These are phyloP conservation scores for Tephrocybe rancida DNA, from an alignment of 768 basidiomycete genomes.

Conservation along the genomic window DNA sequence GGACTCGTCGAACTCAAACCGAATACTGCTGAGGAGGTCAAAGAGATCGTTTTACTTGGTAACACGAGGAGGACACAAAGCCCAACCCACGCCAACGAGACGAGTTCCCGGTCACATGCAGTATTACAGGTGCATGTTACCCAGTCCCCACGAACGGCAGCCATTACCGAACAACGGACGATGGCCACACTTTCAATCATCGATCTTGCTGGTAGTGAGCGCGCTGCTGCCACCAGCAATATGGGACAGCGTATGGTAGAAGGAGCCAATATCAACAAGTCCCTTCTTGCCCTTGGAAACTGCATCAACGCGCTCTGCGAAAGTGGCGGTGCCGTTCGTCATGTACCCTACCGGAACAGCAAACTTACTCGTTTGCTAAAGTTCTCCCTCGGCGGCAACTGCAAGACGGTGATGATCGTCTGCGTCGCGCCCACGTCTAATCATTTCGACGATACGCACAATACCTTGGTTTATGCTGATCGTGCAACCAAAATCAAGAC, in stretches of 20 bases:
- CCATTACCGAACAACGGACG: conserved; percentile 77
- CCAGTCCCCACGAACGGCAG: conserved; percentile 84
- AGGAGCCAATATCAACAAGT: conserved; percentile 99
- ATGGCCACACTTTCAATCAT: conserved; percentile 96
- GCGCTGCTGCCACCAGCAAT: conserved; percentile 94
- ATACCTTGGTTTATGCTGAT: conserved; percentile 96
- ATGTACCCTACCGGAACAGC: conserved; percentile 96
- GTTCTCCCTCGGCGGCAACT: conserved; percentile 97
- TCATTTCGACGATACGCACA: conserved; percentile 98
- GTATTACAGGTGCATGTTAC: conserved; percentile 95
- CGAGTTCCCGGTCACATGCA: conserved; percentile 96
- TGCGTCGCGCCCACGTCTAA: conserved; percentile 93
- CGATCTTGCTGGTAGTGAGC: conserved; percentile 96
- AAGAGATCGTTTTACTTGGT: conserved; percentile 88
- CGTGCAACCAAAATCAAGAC: conserved; percentile 99
- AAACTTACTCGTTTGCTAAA: conserved; percentile 97
- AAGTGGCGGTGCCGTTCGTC: conserved; percentile 83
- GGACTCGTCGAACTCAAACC: conserved; percentile 85
- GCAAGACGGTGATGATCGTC: conserved; percentile 99
- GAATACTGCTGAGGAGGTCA: conserved; percentile 86
- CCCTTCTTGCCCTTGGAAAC: conserved; percentile 93
- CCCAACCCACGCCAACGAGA: conserved; percentile 95
- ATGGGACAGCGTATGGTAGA: conserved; percentile 99
- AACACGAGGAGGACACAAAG: conserved; percentile 90
- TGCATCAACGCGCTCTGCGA: conserved; percentile 99